phyloP scores from a whole-genome alignment of 257 asterid species.

The Datura wrightii region DNA sequence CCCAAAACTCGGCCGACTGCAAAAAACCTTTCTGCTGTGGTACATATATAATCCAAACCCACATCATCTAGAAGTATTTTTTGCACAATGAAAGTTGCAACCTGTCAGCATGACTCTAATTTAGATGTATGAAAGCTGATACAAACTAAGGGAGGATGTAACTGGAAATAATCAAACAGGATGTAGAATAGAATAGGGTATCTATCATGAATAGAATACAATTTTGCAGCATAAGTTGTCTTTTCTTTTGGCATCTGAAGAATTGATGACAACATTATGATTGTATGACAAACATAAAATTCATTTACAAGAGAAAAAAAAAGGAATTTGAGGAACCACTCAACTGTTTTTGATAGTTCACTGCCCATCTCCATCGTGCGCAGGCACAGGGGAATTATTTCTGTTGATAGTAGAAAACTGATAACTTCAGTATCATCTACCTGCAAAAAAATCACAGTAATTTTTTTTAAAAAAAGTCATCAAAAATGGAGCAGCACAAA shows the following conservation, averaged over 20 bases:
- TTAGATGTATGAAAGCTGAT: conserved; percentile 1
- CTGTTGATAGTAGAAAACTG: conserved; percentile 89
- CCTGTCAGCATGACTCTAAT: conserved; percentile 56
- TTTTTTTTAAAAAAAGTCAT: neutral
- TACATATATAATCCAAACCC: conserved; percentile 88
- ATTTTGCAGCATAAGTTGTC: neutral
- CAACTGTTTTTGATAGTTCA: conserved; percentile 91
- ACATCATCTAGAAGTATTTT: conserved; percentile 94
- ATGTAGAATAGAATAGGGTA: neutral
- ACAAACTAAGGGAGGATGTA: conserved; percentile 1
- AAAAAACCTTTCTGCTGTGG: conserved; percentile 84
- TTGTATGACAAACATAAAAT: conserved; percentile 2
- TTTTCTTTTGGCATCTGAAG: neutral
- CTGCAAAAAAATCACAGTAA: conserved; percentile 44
- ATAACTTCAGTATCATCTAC: conserved; percentile 95
- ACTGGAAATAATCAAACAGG: conserved; percentile 22
- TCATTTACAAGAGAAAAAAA: neutral
- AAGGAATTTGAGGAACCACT: conserved; percentile 39
- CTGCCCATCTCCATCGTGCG: conserved; percentile 99
- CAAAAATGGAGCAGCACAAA: conserved; percentile 4
- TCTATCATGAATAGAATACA: neutral
- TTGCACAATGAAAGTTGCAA: conserved; percentile 94
- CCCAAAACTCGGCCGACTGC: conserved; percentile 91
- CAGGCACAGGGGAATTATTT: conserved; percentile 91
- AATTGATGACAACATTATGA: neutral